These are phyloP conservation scores for Smithsoniella earleae DNA, from an alignment of 163 green algal species.

Conservation along the genomic window DNA sequence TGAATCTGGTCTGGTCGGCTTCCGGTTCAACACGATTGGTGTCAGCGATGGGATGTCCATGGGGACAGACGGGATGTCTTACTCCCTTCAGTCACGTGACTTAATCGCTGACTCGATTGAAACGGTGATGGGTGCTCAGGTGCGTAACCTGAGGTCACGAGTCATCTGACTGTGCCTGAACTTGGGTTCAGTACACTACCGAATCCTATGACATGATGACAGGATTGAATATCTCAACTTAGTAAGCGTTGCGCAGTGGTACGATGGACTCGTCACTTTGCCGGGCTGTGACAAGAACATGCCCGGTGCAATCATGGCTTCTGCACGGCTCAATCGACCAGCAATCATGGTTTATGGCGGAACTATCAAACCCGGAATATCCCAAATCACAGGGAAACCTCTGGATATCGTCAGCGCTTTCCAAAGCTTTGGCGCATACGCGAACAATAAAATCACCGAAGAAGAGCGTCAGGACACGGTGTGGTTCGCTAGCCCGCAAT, in stretches of 20 bases:
- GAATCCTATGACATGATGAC: too few relatives aligned
- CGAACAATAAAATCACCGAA: conserved; percentile 75
- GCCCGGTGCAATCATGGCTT: conserved; percentile 93
- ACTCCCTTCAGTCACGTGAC: conserved; percentile 82
- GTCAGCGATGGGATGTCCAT: conserved; percentile 97
- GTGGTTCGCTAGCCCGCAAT: too few relatives aligned
- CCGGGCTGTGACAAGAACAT: conserved; percentile 99
- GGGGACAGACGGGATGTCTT: conserved; percentile 98
- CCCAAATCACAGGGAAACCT: conserved; percentile 39
- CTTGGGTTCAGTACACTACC: too few relatives aligned
- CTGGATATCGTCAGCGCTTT: conserved; percentile 97
- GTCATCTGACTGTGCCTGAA: too few relatives aligned
- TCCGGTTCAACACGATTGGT: conserved; percentile 97
- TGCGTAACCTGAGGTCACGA: conserved; percentile 45
- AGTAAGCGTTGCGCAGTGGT: conserved; percentile 58
- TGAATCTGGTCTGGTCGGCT: conserved; percentile 76
- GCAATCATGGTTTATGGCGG: conserved; percentile 97
- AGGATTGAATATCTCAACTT: too few relatives aligned
- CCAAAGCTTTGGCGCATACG: conserved; percentile 81
- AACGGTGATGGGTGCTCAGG: conserved; percentile 88
- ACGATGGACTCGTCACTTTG: conserved; percentile 92
- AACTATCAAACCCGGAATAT: conserved; percentile 85
- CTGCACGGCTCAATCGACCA: conserved; percentile 87
- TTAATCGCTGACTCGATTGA: conserved; percentile 93
- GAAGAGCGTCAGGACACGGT: conserved; percentile 80